Conservation (phyloP, 768 basidiomycete species). For the Lactarius indigo region DNA sequence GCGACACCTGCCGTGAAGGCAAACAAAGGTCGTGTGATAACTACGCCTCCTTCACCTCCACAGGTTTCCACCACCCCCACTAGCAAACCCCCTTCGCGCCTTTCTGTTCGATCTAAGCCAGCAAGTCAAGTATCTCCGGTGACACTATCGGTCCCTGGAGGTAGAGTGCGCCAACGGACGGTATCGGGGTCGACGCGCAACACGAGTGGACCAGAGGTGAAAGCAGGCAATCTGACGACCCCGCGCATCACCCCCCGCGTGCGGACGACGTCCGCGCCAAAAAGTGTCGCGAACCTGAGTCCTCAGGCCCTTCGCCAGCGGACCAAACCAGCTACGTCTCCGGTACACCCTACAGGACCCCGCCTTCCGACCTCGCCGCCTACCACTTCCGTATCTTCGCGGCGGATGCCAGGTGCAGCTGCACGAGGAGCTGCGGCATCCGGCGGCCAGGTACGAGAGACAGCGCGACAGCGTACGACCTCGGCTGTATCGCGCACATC, state of each 20-base stretch:
- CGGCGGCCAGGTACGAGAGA: conserved; percentile 4
- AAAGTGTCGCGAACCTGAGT: conserved; percentile 8
- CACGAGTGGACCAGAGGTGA: conserved; percentile 11
- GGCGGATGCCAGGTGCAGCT: background rate
- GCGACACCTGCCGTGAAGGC: background rate
- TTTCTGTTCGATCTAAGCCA: conserved; percentile 15
- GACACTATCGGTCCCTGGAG: conserved; percentile 15
- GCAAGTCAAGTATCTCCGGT: conserved; percentile 1
- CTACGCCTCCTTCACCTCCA: conserved; percentile 8
- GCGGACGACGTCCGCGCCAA: conserved; percentile 24
- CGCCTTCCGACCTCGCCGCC: background rate
- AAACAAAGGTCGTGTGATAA: conserved; percentile 1
- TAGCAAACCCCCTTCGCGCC: conserved; percentile 9
- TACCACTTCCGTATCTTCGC: conserved; percentile 12
- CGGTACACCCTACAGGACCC: background rate
- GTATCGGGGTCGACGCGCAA: conserved; percentile 18
- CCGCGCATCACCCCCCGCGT: conserved; percentile 10
- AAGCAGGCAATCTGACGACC: conserved; percentile 1
- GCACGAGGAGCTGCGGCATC: background rate
- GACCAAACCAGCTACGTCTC: conserved; percentile 17
- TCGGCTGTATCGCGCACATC: conserved; percentile 10
- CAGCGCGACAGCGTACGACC: conserved; percentile 9
- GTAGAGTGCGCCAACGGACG: conserved; percentile 16
- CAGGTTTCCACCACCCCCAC: background rate
- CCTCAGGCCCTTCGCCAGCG: conserved; percentile 10